These are phyloP conservation scores for Farysia itapuensis DNA, from an alignment of 1,284 basidiomycete genomes.

Conservation along the genomic window DNA sequence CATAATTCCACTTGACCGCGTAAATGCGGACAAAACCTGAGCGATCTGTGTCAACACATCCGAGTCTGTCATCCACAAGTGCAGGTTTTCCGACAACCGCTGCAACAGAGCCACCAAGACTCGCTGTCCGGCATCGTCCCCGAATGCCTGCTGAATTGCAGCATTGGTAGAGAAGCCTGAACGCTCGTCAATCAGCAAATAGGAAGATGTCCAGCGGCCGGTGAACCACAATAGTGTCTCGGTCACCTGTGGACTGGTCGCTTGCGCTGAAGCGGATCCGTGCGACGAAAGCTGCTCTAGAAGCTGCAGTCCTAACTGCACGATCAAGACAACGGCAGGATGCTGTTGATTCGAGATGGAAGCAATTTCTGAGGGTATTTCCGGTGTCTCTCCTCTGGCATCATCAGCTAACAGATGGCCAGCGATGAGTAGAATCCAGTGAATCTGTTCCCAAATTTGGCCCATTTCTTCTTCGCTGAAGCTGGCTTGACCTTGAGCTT, in stretches of 20 bases:
- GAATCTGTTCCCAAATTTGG: slow-evolving; percentile 50
- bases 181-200: slow-evolving; percentile 29
- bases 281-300: slow-evolving; percentile 30
- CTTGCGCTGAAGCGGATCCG: slow-evolving; percentile 17
- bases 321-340: slow-evolving; percentile 30
- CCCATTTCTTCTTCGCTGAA: slow-evolving; percentile 18
- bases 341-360: slow-evolving; percentile 15
- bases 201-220: slow-evolving; percentile 51
- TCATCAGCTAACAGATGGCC: slow-evolving; percentile 49
- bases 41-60: slow-evolving; percentile 50
- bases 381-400: slow-evolving; percentile 37
- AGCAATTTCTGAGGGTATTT: slow-evolving; percentile 31
- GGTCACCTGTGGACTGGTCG: slow-evolving; percentile 49
- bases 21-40: slow-evolving; percentile 41
- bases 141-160: slow-evolving; percentile 27
- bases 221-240: slow-evolving; percentile 50
- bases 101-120: slow-evolving; percentile 46
- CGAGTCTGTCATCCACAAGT: slow-evolving; percentile 48
- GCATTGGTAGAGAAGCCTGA: slow-evolving; percentile 22
- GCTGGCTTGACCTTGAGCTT: slow-evolving; percentile 11
- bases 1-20: slow-evolving; percentile 41
- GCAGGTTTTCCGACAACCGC: slow-evolving; percentile 37
- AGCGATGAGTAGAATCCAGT: slow-evolving; percentile 49
- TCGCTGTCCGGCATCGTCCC: slow-evolving; percentile 35
- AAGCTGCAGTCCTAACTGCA: slow-evolving; percentile 36